Base-by-base conservation (phyloP, 2,329 filamentous ascomycete genomes). In the Aspergillus tanneri region DNA sequence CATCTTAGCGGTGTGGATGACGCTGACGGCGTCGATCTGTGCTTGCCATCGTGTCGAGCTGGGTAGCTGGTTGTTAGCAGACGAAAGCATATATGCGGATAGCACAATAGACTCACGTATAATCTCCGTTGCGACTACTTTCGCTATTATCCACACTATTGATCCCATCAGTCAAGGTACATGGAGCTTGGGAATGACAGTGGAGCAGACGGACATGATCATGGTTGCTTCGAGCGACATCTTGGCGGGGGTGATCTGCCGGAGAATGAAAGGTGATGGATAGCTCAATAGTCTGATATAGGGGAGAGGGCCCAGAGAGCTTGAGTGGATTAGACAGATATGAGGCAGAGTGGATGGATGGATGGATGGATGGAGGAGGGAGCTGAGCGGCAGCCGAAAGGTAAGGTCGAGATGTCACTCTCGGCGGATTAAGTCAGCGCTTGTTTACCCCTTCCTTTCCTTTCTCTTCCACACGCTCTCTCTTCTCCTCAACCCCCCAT, bases 211-310 rank as follows among this genome's bases (percentile, higher is more conserved):
- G 48, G 55, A 74, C 81, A 97, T 86, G 73, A 99, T 89, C 91
- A 99, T 97, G 56, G 95, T 95, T 77, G 93, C 95, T 85, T 99
- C 93, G 74, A 99, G 86, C 75, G 86, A 88, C 93, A 99, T 99
- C 68, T 80, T 91, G 84, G 72, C 74, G 72, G 72, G 63, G 56
- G 49, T 58, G 46, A 43, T 45, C 46, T 39, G 39, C 40, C 22
- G 34, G 14, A 24, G 34, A 34, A 23, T 27, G 6, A n/a, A 28
- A 38, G 52, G 43, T 35, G 42, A 42, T 35, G 18, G 11, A 46
- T 22, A 24, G 23, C 38, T 21, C 18, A 16, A 39, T 12, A 16
- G 5, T 16, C n/a, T 37, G 2, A 43, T 9, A 22, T 22, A 11
- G 12, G 14, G 16, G 11, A 12, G n/a, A 37, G 25, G n/a, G 21